Conservation (phyloP, 139 green algal genomes). For the Pleodorina starrii region DNA sequence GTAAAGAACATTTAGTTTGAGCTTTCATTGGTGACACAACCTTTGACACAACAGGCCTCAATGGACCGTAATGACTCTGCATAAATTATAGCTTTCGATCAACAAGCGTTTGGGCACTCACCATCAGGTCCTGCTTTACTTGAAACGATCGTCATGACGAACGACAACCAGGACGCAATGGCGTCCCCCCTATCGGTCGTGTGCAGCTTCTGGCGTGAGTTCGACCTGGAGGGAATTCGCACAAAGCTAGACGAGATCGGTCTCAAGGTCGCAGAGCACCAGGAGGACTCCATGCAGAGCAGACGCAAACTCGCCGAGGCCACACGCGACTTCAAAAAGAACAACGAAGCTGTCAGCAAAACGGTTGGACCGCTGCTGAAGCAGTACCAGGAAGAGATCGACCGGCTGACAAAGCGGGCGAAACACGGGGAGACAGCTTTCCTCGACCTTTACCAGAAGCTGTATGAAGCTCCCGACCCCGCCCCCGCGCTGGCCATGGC, state of each 20-base stretch:
- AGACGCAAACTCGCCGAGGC: constrained; percentile 63
- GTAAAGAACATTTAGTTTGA: too few relatives aligned
- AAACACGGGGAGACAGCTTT: constrained; percentile 64
- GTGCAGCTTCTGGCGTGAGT: constrained; percentile 74
- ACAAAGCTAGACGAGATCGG: constrained; percentile 87
- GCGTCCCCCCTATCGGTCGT: constrained; percentile 53
- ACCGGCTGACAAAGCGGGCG: constrained; percentile 77
- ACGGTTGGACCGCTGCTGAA: constrained; percentile 84
- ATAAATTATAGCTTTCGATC: too few relatives aligned
- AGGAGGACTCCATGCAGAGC: constrained; percentile 83
- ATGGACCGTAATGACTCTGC: too few relatives aligned
- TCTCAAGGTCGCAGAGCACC: constrained; percentile 85
- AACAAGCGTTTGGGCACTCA: too few relatives aligned
- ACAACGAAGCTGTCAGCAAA: constrained; percentile 45
- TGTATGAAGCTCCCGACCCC: constrained; percentile 96
- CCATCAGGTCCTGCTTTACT: too few relatives aligned
- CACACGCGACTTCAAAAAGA: constrained; percentile 67
- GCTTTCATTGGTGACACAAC: too few relatives aligned
- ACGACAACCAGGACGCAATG: constrained; percentile 6
- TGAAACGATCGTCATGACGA: too few relatives aligned
- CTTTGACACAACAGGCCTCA: too few relatives aligned
- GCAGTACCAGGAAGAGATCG: constrained; percentile 95
- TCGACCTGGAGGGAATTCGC: constrained; percentile 88
- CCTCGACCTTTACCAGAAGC: constrained; percentile 88
- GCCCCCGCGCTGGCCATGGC: constrained; percentile 72